phyloP scores from a whole-genome alignment of 352 stramenopile genomes.

The Pythium chondricola region DNA sequence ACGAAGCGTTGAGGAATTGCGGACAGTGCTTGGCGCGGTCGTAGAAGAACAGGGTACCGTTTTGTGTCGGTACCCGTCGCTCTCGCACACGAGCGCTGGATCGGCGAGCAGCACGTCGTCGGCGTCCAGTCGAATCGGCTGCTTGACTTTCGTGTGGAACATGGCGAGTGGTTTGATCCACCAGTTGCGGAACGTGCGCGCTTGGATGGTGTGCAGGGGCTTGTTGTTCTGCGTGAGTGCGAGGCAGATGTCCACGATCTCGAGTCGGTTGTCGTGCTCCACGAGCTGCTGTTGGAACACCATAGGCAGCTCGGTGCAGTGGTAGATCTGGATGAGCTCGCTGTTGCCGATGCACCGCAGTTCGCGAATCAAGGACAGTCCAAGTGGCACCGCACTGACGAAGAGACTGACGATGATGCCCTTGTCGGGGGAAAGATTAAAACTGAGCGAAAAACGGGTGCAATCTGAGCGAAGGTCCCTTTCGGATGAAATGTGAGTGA shows the following conservation, averaged over 20 bases:
- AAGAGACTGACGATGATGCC: constrained; percentile 40
- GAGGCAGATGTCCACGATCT: constrained; percentile 59
- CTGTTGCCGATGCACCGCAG: constrained; percentile 33
- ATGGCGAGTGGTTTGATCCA: constrained; percentile 59
- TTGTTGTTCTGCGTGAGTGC: constrained; percentile 22
- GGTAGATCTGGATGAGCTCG: constrained; percentile 38
- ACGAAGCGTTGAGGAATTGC: constrained; percentile 19
- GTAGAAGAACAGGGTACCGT: constrained; percentile 61
- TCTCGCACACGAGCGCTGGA: constrained; percentile 26
- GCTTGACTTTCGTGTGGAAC: constrained; percentile 36
- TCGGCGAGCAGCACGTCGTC: constrained; percentile 43
- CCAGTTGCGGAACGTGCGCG: constrained; percentile 41
- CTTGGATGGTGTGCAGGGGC: constrained; percentile 3
- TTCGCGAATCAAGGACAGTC: constrained; percentile 53
- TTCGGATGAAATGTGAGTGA: neutral
- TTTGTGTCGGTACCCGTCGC: constrained; percentile 32
- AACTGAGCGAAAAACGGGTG: too few relatives aligned
- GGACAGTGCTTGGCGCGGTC: constrained; percentile 39
- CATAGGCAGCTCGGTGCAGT: constrained; percentile 38
- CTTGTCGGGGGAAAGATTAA: constrained; percentile 18
- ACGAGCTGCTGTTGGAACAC: constrained; percentile 29
- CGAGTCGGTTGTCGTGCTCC: constrained; percentile 32
- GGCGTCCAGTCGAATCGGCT: constrained; percentile 50
- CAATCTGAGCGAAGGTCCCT: too few relatives aligned
- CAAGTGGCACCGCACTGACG: constrained; percentile 38